Base-by-base conservation (phyloP, 768 basidiomycete genomes). In the Phallus indusiatus region DNA sequence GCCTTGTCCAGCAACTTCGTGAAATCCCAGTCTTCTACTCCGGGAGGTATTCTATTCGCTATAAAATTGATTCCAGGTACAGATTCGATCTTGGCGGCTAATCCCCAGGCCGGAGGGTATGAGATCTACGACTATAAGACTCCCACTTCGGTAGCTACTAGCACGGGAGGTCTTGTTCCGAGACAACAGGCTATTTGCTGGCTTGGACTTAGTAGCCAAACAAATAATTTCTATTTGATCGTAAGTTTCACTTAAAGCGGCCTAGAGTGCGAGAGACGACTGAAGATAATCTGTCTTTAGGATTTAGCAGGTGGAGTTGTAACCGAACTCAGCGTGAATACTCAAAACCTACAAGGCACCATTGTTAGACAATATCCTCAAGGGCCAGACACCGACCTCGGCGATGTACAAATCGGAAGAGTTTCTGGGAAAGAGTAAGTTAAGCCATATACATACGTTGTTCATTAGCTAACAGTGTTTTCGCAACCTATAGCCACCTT, bases 301-400 rank as follows among this genome's bases (percentile, higher is more conserved):
- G 47, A 48, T 48, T 48, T 48, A 9, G 21, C n/a, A 6, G 2
- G 64, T 67, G 8, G 66, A 76, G 56, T 33, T 12, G 66, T 72
- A 47, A 79, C 77, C 0, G 79, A 81, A 68, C 73, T 79, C 42
- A 71, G 72, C 47, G 72, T 81, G 47, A 74, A 77, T 64, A 67
- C n/a, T n/a, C n/a, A 70, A 60, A 75, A 78, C 62, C 71, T 81
- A 28, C 71, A 72, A 56, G 75, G 70, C 5, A 67, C 70, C n/a
- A 73, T 80, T 46, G 76, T 78, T 47, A 76, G 47, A n/a, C 47
- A 48, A 21, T 48, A 48, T 48, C 47, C 21, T 48, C n/a, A 48
- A 48, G 47, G n/a, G 3, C 2, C 2, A n/a, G 8, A 21, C n/a
- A 48, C n/a, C 47, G 47, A 6, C 2, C n/a, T 9, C 21, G 8